phyloP scores from a whole-genome alignment of 2,329 filamentous ascomycete genomes.

The Aspergillus chevalieri region DNA sequence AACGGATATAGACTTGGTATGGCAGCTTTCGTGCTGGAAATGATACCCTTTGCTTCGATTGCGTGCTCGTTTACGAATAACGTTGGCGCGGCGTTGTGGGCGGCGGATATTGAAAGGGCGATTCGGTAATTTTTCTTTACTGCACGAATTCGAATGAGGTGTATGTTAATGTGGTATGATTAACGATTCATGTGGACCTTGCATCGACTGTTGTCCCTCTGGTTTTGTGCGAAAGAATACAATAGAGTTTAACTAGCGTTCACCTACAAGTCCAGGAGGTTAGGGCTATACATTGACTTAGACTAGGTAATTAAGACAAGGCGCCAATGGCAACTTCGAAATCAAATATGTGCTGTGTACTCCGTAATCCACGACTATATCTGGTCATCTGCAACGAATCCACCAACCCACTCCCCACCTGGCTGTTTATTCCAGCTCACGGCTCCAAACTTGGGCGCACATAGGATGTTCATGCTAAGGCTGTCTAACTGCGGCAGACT shows the following conservation, averaged over 20 bases:
- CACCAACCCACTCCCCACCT: neutral
- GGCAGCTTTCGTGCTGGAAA: slow-evolving; percentile 72
- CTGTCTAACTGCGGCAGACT: neutral
- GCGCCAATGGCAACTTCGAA: neutral
- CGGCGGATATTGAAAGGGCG: slow-evolving; percentile 68
- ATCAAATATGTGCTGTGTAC: neutral
- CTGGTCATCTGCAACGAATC: neutral
- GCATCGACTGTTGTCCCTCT: no score
- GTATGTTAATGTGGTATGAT: no score
- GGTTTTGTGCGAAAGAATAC: no score
- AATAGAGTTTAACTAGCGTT: no score
- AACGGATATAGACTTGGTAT: slow-evolving; percentile 54
- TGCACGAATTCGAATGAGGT: neutral
- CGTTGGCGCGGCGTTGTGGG: slow-evolving; percentile 90
- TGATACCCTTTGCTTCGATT: slow-evolving; percentile 75
- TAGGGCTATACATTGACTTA: neutral
- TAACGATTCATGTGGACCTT: neutral
- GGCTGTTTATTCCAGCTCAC: neutral
- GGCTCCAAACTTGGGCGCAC: neutral
- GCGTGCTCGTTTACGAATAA: slow-evolving; percentile 87
- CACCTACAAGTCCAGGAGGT: no score
- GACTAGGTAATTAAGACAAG: neutral
- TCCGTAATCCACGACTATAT: neutral
- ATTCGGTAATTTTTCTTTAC: slow-evolving; percentile 15
- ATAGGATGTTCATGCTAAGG: neutral